Evolutionary conservation across 495 filamentous ascomycete species (phyloP).

Genomic region (Bombardia bombarda): DNA sequence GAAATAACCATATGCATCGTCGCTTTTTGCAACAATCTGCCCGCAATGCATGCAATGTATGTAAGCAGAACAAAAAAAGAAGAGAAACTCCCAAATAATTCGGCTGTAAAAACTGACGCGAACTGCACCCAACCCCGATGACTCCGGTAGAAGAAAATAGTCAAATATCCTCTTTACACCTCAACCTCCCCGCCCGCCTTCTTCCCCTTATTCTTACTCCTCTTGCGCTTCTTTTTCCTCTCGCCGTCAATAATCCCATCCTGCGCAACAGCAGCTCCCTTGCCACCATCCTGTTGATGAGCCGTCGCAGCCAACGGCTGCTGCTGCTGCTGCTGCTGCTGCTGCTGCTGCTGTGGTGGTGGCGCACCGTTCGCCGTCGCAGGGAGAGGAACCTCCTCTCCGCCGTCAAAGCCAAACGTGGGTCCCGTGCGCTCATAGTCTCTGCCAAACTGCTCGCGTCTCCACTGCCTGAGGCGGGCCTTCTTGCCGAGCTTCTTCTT

Average conservation of each 20-base stretch:
- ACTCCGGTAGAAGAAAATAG: too few species aligned
- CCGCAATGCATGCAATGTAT: too few species aligned
- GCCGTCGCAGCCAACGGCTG: not conserved
- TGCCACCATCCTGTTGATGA: too few species aligned
- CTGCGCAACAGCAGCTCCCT: not conserved
- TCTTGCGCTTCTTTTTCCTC: constrained; percentile 46
- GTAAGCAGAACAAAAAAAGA: too few species aligned
- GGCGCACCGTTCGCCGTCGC: not conserved
- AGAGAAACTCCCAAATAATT: too few species aligned
- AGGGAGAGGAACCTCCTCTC: constrained; percentile 6
- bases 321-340: too few species aligned
- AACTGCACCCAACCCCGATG: too few species aligned
- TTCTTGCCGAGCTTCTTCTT: constrained; percentile 87
- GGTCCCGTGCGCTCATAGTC: constrained; percentile 41
- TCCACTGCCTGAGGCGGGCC: constrained; percentile 79
- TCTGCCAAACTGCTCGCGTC: constrained; percentile 82
- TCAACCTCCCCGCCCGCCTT: constrained; percentile 16
- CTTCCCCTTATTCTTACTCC: constrained; percentile 29
- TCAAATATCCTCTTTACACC: too few species aligned
- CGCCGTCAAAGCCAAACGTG: constrained; percentile 37
- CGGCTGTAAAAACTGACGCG: too few species aligned
- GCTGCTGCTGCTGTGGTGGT: too few species aligned
- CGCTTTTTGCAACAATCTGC: too few species aligned
- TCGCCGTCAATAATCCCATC: constrained; percentile 22
- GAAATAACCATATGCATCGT: too few species aligned